Conservation (phyloP, 495 filamentous ascomycete genomes). For the Aspergillus haitiensis region DNA sequence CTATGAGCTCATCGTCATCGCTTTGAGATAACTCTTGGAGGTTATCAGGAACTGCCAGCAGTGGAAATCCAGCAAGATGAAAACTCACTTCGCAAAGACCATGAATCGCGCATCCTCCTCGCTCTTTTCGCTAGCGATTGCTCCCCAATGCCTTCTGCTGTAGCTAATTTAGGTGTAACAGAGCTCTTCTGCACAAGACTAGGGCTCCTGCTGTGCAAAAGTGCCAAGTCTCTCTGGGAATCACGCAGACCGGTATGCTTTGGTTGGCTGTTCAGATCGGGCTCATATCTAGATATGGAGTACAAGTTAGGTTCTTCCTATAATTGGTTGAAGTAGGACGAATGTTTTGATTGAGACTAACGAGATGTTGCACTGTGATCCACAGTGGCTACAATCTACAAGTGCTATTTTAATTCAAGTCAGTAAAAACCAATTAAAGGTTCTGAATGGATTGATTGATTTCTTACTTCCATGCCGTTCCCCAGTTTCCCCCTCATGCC, state of each 20-base stretch:
- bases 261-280: conserved; percentile 26
- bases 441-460: background rate
- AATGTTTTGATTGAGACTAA: conserved; percentile 14
- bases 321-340: background rate
- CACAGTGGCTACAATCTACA: conserved; percentile 29
- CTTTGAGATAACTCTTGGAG: conserved; percentile 27
- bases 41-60: conserved; percentile 9
- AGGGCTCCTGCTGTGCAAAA: conserved; percentile 24
- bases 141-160: conserved; percentile 11
- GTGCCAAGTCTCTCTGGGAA: conserved; percentile 20
- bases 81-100: conserved; percentile 30
- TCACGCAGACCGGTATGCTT: conserved; percentile 25
- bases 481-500: conserved; percentile 21
- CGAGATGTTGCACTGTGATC: conserved; percentile 28
- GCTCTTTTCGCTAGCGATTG: conserved; percentile 24
- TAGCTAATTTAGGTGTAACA: conserved; percentile 18
- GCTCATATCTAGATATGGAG: conserved; percentile 22
- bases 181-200: conserved; percentile 25
- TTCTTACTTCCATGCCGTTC: conserved; percentile 24
- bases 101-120: conserved; percentile 30
- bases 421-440: conserved; percentile 7
- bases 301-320: no score
- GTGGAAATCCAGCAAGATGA: background rate
- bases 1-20: conserved; percentile 36
- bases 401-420: conserved; percentile 21